phyloP scores from a whole-genome alignment of 768 basidiomycete genomes.

The Russula sp. region DNA sequence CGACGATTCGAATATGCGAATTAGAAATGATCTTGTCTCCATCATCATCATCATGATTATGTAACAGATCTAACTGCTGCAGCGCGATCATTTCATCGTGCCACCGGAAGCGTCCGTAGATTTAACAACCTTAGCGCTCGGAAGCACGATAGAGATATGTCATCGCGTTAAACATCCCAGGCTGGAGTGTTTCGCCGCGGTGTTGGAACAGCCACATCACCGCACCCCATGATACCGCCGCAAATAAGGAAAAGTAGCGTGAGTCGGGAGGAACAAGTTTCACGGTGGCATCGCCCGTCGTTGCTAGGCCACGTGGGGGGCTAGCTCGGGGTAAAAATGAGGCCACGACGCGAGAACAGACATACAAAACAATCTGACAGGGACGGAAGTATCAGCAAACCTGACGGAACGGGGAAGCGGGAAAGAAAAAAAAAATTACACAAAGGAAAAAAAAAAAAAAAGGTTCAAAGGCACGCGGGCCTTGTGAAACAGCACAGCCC shows the following conservation, averaged over 20 bases:
- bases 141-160: conserved; percentile 92
- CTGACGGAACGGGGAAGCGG: not conserved
- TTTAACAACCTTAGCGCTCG: conserved; percentile 53
- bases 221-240: conserved; percentile 86
- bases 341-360: conserved; percentile 86
- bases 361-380: conserved; percentile 88
- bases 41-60: conserved; percentile 6
- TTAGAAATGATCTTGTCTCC: not conserved
- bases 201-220: conserved; percentile 97
- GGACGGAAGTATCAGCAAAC: not conserved
- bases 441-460: not conserved
- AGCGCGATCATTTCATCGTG: conserved; percentile 69
- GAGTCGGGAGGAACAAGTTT: conserved; percentile 81
- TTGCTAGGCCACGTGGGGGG: conserved; percentile 44
- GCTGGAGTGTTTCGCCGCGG: conserved; percentile 84
- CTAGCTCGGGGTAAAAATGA: conserved; percentile 82
- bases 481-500: not conserved
- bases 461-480: not conserved
- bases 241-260: conserved; percentile 78
- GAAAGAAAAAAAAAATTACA: not conserved
- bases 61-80: conserved; percentile 30
- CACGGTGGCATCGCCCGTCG: conserved; percentile 38
- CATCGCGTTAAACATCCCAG: conserved; percentile 97
- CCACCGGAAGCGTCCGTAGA: conserved; percentile 80
- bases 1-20: not conserved